Evolutionary conservation across 257 asterid species (phyloP), one percentile per base, ranked within the genome.

Genomic region (Solanum clarkiae): DNA sequence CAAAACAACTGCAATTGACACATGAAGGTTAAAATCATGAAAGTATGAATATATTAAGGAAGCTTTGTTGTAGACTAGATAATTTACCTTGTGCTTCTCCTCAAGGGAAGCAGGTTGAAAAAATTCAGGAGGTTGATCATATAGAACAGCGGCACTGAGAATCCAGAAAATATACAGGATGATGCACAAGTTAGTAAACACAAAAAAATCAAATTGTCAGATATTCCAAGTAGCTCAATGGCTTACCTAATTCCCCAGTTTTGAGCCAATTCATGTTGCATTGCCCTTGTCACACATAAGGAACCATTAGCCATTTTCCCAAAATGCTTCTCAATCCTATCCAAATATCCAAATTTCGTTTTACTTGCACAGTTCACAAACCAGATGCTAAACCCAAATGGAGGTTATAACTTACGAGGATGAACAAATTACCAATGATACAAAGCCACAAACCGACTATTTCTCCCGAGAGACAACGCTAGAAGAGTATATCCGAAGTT

Each of bases 61-160:
- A 59, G 59, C 16, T n/a, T 53, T 18, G 66, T 75, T 17, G 24
- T 80, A 69, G 36, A 47, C 74, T 69, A 81, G 87, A 86, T 68
- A 81, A 83, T 92, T 92, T 90, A 96, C 99, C 89, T 91, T 82
- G 85, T 96, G 99, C 90, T 90, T 95, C 92, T 93, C 97, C 84
- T 85, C 89, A 5, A 93, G 93, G 86, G 94, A 90, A 85, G 99
- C 90, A 70, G 98, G 98, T 26, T 87, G 93, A 77, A 96, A 96
- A 89, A 96, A 93, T 84, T 96, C 99, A 82, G 99, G 99, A 84
- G 99, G 95, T 86, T 94, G 98, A 88, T 96, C 99, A 84, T 94
- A 96, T 53, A 96, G 90, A 88, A 96, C 98, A 74, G 97, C 89
- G 87, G 99, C 98, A 84, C 99, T 96, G 87, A 74, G 86, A 88